Conservation (phyloP, 2,329 filamentous ascomycete species). For the Colletotrichum tanaceti region DNA sequence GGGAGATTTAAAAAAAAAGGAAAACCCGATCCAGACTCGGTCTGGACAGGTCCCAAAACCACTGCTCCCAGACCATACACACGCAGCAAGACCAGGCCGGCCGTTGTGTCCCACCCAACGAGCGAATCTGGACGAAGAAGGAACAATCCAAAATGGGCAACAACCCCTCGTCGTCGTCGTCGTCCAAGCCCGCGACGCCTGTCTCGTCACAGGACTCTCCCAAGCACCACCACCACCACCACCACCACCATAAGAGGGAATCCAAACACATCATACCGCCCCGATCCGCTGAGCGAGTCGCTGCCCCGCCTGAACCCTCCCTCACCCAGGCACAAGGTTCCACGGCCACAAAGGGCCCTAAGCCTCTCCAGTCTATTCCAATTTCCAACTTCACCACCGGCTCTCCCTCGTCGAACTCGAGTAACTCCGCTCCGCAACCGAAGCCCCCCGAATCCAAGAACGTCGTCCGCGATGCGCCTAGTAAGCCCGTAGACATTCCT, state of each 20-base stretch:
- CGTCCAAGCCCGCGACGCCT: slow-evolving; percentile 50
- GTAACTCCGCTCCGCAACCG: slow-evolving; percentile 39
- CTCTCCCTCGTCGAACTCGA: slow-evolving; percentile 49
- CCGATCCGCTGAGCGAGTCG: slow-evolving; percentile 65
- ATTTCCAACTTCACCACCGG: slow-evolving; percentile 62
- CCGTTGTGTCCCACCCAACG: slow-evolving; percentile 37
- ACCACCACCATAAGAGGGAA: slow-evolving; percentile 52
- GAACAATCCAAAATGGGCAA: slow-evolving; percentile 49
- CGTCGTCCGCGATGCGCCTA: slow-evolving; percentile 51
- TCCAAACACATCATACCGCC: slow-evolving; percentile 66
- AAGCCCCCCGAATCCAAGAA: slow-evolving; percentile 45
- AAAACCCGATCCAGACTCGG: slow-evolving; percentile 27
- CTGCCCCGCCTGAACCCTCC: slow-evolving; percentile 71
- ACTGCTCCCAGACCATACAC: slow-evolving; percentile 23
- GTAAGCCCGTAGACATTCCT: slow-evolving; percentile 71
- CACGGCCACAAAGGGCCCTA: slow-evolving; percentile 60
- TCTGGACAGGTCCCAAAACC: slow-evolving; percentile 40
- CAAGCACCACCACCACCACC: slow-evolving; percentile 32
- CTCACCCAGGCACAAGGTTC: slow-evolving; percentile 70
- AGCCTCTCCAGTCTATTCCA: slow-evolving; percentile 61
- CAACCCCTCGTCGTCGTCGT: slow-evolving; percentile 51
- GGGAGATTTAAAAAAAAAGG: background rate
- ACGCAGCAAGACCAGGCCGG: slow-evolving; percentile 32
- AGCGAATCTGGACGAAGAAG: slow-evolving; percentile 33
- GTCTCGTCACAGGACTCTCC: slow-evolving; percentile 46